phyloP scores from a whole-genome alignment of 2,329 filamentous ascomycete species.

The Pseudogymnoascus sp. region DNA sequence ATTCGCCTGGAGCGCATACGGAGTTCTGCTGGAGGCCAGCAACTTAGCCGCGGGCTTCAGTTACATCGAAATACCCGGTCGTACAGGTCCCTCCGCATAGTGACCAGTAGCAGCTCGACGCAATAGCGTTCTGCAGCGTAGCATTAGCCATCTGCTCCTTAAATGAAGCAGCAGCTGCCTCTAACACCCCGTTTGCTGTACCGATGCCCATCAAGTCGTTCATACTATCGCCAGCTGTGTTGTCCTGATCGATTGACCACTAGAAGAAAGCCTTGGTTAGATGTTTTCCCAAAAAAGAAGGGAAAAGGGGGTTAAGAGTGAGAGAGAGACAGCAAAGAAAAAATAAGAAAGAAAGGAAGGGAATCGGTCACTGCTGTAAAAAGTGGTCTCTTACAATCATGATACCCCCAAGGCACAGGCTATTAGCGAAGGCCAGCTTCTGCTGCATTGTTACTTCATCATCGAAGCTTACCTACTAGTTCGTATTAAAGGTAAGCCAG shows the following conservation, averaged over 20 bases:
- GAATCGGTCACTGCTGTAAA: too few relatives aligned
- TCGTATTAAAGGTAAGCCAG: too few relatives aligned
- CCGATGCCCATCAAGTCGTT: conserved; percentile 14
- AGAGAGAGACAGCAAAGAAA: too few relatives aligned
- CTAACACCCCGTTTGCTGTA: conserved; percentile 10
- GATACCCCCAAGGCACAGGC: too few relatives aligned
- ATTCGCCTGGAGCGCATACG: conserved; percentile 9
- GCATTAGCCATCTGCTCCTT: conserved; percentile 9
- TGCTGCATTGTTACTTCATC: too few relatives aligned
- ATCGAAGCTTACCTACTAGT: too few relatives aligned
- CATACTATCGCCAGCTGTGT: conserved; percentile 11
- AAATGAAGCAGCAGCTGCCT: not conserved
- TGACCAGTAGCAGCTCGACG: conserved; percentile 14
- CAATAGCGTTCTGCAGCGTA: conserved; percentile 5
- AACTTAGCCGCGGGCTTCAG: conserved; percentile 14
- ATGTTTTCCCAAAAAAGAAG: too few relatives aligned
- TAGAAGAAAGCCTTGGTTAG: not conserved
- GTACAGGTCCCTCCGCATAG: conserved; percentile 11
- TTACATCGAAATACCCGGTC: conserved; percentile 12
- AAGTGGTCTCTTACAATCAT: too few relatives aligned
- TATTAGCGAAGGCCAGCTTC: too few relatives aligned
- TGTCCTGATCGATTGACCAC: conserved; percentile 6
- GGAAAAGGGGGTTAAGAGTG: too few relatives aligned
- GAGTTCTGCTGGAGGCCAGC: conserved; percentile 9
- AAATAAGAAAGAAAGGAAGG: too few relatives aligned